Percentiles rank a stretch among this genome's conserved stretches.
Evolutionary conservation across 176 grass and related monocot genomes (phyloP).

Genomic region (Avena eriantha): DNA sequence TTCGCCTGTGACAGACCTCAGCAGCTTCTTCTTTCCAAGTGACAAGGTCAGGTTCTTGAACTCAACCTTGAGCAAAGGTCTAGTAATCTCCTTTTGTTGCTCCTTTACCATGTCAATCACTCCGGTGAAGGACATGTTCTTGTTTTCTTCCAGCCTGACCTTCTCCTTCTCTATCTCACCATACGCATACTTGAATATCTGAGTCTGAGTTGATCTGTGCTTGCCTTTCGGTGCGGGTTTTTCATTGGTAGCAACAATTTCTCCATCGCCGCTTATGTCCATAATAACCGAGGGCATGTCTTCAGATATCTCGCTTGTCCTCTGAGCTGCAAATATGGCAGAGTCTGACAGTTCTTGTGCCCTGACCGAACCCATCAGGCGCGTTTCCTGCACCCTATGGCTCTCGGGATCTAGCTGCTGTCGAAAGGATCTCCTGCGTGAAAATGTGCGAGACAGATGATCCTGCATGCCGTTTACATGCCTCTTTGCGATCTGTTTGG

Average conservation of each 20-base stretch:
- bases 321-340: constrained; percentile 37
- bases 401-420: constrained; percentile 21
- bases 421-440: constrained; percentile 53
- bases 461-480: constrained; percentile 50
- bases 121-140: constrained; percentile 72
- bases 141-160: constrained; percentile 63
- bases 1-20: constrained; percentile 79
- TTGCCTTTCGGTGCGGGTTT: constrained; percentile 56
- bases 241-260: constrained; percentile 47
- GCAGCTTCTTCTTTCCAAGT: constrained; percentile 77
- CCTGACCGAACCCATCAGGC: constrained; percentile 36
- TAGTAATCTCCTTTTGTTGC: constrained; percentile 52
- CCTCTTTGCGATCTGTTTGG: constrained; percentile 67
- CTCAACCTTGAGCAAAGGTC: constrained; percentile 79
- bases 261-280: constrained; percentile 48
- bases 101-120: constrained; percentile 65
- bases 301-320: constrained; percentile 53
- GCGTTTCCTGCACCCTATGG: constrained; percentile 45
- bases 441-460: constrained; percentile 68
- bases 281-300: constrained; percentile 50
- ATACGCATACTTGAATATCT: constrained; percentile 88
- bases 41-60: constrained; percentile 84
- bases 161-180: constrained; percentile 91
- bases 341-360: constrained; percentile 50
- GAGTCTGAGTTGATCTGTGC: constrained; percentile 67